Conservation (phyloP, 768 basidiomycete genomes). For the Russula abietina region DNA sequence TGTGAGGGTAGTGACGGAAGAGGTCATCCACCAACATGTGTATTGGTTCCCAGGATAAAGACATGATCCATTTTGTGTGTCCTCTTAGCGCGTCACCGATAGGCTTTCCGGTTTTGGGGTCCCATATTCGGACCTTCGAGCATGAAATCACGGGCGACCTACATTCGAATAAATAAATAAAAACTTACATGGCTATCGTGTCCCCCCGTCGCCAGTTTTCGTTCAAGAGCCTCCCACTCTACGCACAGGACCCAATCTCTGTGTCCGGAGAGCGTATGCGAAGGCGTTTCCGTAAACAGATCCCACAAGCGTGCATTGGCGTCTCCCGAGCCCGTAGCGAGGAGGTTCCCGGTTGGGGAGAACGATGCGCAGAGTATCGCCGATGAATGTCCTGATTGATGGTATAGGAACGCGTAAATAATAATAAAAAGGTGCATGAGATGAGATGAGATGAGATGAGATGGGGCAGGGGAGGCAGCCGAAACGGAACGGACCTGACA, state of each 20-base stretch:
- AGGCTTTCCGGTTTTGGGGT: constrained; percentile 84
- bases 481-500: too few relatives aligned
- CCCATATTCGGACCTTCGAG: constrained; percentile 75
- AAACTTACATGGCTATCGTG: constrained; percentile 80
- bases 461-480: too few relatives aligned
- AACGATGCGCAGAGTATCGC: constrained; percentile 94
- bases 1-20: neutral
- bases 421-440: too few relatives aligned
- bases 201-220: constrained; percentile 87
- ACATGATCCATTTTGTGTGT: constrained; percentile 95
- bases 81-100: constrained; percentile 87
- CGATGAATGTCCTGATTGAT: constrained; percentile 82
- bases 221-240: constrained; percentile 93
- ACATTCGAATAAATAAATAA: neutral
- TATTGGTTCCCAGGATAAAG: constrained; percentile 92
- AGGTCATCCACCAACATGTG: constrained; percentile 57
- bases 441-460: too few relatives aligned
- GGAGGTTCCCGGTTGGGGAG: constrained; percentile 84
- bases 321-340: constrained; percentile 95
- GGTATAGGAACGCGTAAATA: too few relatives aligned
- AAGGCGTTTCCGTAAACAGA: constrained; percentile 86
- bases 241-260: constrained; percentile 95
- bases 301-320: constrained; percentile 93
- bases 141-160: neutral
- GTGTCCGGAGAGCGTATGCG: constrained; percentile 81